These are phyloP conservation scores for Ambispora gerdemannii DNA, from an alignment of 192 early-diverging fungal species.

Conservation along the genomic window DNA sequence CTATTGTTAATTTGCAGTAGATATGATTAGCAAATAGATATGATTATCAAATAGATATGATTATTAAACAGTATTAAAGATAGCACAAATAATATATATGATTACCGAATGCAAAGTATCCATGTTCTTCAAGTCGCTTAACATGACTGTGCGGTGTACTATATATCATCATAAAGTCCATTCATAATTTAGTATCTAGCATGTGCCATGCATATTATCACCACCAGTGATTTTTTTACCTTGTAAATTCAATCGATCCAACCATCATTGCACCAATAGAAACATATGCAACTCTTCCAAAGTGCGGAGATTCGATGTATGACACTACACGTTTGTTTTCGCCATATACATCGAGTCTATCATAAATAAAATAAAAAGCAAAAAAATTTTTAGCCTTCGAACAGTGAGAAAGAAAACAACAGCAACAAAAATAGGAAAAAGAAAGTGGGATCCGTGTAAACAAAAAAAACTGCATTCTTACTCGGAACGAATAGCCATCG, in stretches of 20 bases:
- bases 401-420: neutral
- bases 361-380: constrained; percentile 4
- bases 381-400: neutral
- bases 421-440: constrained; percentile 5
- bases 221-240: constrained; percentile 24
- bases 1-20: neutral
- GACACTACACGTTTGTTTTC: constrained; percentile 72
- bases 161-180: neutral
- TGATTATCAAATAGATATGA: neutral
- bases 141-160: constrained; percentile 35
- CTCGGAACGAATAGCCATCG: constrained; percentile 71
- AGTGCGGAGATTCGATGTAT: constrained; percentile 57
- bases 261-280: constrained; percentile 85
- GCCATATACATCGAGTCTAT: constrained; percentile 68
- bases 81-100: neutral
- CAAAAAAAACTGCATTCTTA: no score
- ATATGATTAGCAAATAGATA: neutral
- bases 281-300: constrained; percentile 69
- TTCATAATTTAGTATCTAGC: neutral
- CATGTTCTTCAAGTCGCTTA: constrained; percentile 71
- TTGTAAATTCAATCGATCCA: constrained; percentile 68
- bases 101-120: constrained; percentile 77
- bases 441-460: no score
- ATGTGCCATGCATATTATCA: neutral
- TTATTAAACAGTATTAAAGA: neutral